A percentile compares a stretch with the other conserved stretches of the same genome.
phyloP scores from a whole-genome alignment of 768 basidiomycete species.

The Hericium rajendrae region DNA sequence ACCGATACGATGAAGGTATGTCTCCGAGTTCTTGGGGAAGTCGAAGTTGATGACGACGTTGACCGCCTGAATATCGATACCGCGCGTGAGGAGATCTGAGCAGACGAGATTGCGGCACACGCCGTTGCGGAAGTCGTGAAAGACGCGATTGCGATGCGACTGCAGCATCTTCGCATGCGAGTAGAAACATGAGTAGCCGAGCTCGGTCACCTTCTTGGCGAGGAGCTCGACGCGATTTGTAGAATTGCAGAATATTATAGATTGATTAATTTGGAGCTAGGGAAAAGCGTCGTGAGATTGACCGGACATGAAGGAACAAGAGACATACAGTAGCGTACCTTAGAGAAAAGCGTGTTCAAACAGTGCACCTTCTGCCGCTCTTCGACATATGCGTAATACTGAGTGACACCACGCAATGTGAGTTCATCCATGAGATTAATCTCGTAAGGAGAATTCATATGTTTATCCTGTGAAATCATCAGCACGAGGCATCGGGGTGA shows the following conservation, averaged over 20 bases:
- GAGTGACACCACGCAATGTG: slow-evolving; percentile 95
- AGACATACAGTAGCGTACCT: slow-evolving; percentile 40
- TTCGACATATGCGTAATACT: slow-evolving; percentile 99
- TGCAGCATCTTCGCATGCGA: slow-evolving; percentile 99
- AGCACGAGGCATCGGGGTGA: slow-evolving; percentile 2
- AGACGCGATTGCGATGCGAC: slow-evolving; percentile 96
- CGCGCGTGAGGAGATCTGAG: slow-evolving; percentile 93
- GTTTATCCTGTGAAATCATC: slow-evolving; percentile 59
- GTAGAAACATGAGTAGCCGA: slow-evolving; percentile 99
- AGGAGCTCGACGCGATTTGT: slow-evolving; percentile 99
- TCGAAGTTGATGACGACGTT: slow-evolving; percentile 99
- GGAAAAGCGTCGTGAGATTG: slow-evolving; percentile 2
- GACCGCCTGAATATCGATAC: slow-evolving; percentile 99
- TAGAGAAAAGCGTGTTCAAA: slow-evolving; percentile 97
- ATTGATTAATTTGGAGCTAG: slow-evolving; percentile 99
- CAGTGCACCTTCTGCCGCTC: slow-evolving; percentile 99
- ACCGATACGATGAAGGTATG: slow-evolving; percentile 97
- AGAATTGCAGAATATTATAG: slow-evolving; percentile 99
- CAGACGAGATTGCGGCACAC: slow-evolving; percentile 99
- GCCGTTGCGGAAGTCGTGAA: slow-evolving; percentile 99
- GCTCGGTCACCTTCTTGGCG: slow-evolving; percentile 98
- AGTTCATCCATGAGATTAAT: slow-evolving; percentile 99
- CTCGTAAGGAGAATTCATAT: slow-evolving; percentile 93
- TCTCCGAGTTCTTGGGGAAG: slow-evolving; percentile 98
- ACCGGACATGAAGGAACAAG: neutral